Percentiles rank a stretch among this genome's conserved stretches.
These are phyloP conservation scores for Pythium chondricola DNA, from an alignment of 352 stramenopile species.

Conservation along the genomic window DNA sequence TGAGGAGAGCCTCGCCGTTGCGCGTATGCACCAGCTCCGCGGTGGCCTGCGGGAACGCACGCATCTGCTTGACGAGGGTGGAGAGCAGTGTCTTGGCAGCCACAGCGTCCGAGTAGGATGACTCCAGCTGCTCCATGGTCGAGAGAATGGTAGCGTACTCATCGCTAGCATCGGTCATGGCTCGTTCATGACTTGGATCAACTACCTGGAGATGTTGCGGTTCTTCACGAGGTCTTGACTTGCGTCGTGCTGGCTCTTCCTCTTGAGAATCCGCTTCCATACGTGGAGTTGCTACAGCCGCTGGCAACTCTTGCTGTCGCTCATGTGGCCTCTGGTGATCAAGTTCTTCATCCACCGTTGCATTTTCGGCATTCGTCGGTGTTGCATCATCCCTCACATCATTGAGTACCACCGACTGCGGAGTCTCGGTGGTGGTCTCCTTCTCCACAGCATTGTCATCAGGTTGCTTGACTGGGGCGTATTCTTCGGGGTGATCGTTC, in stretches of 20 bases:
- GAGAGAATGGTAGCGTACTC: constrained; percentile 36
- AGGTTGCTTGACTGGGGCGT: too few relatives aligned
- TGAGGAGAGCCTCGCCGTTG: constrained; percentile 39
- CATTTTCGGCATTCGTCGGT: too few relatives aligned
- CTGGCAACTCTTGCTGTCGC: constrained; percentile 16
- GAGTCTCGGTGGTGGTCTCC: too few relatives aligned
- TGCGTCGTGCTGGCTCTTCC: neutral
- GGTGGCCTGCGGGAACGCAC: constrained; percentile 57
- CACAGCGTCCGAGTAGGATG: constrained; percentile 29
- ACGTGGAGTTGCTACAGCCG: neutral
- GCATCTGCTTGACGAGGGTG: constrained; percentile 73
- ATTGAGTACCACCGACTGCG: too few relatives aligned
- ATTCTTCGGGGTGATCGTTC: too few relatives aligned
- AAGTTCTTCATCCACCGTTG: too few relatives aligned
- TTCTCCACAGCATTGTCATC: too few relatives aligned
- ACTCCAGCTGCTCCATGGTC: constrained; percentile 43
- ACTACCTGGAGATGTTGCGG: too few relatives aligned
- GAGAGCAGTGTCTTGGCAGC: constrained; percentile 58
- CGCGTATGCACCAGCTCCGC: constrained; percentile 46
- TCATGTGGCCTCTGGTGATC: constrained; percentile 57
- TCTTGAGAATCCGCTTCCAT: constrained; percentile 20
- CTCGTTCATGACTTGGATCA: neutral
- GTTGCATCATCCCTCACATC: too few relatives aligned
- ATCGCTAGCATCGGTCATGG: constrained; percentile 10
- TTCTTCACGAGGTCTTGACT: neutral